phyloP scores from a whole-genome alignment of 2,329 filamentous ascomycete species.

The Sclerotinia minor region DNA sequence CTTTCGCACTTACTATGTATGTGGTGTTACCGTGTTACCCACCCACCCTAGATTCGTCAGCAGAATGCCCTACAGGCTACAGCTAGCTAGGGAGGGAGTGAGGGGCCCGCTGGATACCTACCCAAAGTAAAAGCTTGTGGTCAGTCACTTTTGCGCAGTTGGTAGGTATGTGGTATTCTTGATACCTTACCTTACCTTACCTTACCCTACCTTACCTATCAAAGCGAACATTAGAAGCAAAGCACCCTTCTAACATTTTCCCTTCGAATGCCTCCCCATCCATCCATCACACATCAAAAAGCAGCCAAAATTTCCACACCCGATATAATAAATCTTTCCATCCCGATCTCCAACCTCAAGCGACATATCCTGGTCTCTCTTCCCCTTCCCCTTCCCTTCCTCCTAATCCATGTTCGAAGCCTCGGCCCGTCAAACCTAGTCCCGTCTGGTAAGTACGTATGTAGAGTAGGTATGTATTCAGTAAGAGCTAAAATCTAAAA shows the following conservation, averaged over 20 bases:
- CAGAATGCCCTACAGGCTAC: conserved; percentile 20
- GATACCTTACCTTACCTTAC: conserved; percentile 9
- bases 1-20: conserved; percentile 1
- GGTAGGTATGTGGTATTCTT: not conserved
- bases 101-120: not conserved
- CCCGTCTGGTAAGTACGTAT: too few relatives aligned
- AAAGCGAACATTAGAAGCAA: not conserved
- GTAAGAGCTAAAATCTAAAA: not conserved
- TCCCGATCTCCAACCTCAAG: not conserved
- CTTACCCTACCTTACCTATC: conserved; percentile 2
- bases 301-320: not conserved
- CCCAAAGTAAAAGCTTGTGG: too few relatives aligned
- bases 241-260: not conserved
- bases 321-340: conserved; percentile 7
- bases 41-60: conserved; percentile 8
- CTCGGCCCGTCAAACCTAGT: conserved; percentile 21
- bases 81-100: not conserved
- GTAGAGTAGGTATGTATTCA: too few relatives aligned
- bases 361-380: too few relatives aligned
- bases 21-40: too few relatives aligned
- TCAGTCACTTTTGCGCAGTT: not conserved
- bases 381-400: not conserved
- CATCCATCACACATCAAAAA: not conserved
- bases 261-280: too few relatives aligned
- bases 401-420: conserved; percentile 4